Evolutionary conservation across 768 basidiomycete genomes (phyloP), one percentile per base, ranked within the genome.

Genomic region (Auriculariales sp.): DNA sequence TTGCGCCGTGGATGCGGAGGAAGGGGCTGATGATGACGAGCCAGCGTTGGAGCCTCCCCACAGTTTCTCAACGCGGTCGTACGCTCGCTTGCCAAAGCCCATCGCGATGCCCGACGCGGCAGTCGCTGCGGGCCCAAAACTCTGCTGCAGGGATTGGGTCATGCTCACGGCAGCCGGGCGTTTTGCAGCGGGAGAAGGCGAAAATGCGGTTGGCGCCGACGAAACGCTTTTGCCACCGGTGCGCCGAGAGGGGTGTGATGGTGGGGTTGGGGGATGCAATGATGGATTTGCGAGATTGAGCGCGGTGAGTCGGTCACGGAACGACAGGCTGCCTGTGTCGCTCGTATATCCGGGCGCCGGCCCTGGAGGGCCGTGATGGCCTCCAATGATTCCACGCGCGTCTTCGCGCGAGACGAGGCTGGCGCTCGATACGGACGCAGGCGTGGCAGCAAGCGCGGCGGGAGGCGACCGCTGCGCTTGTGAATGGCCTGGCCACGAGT

Each of bases 161-260:
- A 87, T 78, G 56, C 83, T 85, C 54, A 86, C 72, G 15, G 84
- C 74, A n/a, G 81, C 78, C 57, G 78, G 80, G 19, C 81, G 66
- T 6, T 19, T 44, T 12, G 39, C 39, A 25, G 39, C 7, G 39
- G 39, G 12, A 24, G 39, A 19, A 44, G 22, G 17, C 39, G 12
- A 25, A 22, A 15, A 32, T 32, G 31, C 9, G 9, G 39, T 19
- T 19, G 39, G 39, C 27, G 39, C 22, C 39, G 39, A 44, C 22
- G 39, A 25, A 44, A 5, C 22, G 22, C 39, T 24, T 44, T 25
- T 44, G 39, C 27, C 39, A n/a, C n/a, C n/a, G n/a, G n/a, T 25
- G 24, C 39, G 39, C 19, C 39, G 39, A 19, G 39, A 25, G 22
- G 22, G 39, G 12, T 44, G 39, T 22, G 39, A 25, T 7, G 39